Evolutionary conservation across 495 filamentous ascomycete genomes (phyloP).

Genomic region (Neurospora hispaniola): DNA sequence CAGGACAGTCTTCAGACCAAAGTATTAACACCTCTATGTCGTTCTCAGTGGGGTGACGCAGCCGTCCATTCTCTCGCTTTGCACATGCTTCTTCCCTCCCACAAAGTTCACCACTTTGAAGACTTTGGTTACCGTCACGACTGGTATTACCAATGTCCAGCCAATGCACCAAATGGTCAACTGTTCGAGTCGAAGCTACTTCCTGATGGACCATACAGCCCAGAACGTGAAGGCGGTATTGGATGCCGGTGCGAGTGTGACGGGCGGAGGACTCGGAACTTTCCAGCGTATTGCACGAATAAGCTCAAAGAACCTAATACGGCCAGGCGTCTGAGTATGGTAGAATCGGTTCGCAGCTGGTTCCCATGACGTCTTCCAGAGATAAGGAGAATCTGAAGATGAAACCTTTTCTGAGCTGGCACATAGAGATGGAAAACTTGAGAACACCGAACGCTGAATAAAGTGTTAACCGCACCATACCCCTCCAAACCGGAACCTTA

Average conservation of each 20-base stretch:
- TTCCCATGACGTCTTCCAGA: neutral
- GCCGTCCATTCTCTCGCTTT: slow-evolving; percentile 42
- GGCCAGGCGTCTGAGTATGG: slow-evolving; percentile 13
- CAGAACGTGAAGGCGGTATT: slow-evolving; percentile 27
- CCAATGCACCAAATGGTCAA: slow-evolving; percentile 33
- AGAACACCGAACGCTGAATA: neutral
- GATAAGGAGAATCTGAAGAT: neutral
- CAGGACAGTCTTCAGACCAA: neutral
- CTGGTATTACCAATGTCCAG: slow-evolving; percentile 36
- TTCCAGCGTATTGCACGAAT: slow-evolving; percentile 24
- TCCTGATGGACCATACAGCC: slow-evolving; percentile 15
- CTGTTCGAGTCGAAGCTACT: slow-evolving; percentile 23
- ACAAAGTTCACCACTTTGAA: slow-evolving; percentile 42
- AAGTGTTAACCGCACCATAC: neutral
- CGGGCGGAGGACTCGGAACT: slow-evolving; percentile 23
- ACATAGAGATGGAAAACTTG: neutral
- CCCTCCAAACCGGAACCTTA: neutral
- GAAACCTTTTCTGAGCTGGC: neutral
- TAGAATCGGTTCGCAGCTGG: slow-evolving; percentile 13
- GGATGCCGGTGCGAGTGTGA: slow-evolving; percentile 38
- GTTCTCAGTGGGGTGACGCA: slow-evolving; percentile 41
- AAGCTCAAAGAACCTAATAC: slow-evolving; percentile 29
- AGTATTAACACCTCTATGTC: neutral
- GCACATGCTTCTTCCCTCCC: slow-evolving; percentile 37
- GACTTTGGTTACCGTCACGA: slow-evolving; percentile 45